Evolutionary conservation across 2,329 filamentous ascomycete genomes (phyloP), one percentile per base, ranked within the genome.

Genomic region (Cordyceps militaris): DNA sequence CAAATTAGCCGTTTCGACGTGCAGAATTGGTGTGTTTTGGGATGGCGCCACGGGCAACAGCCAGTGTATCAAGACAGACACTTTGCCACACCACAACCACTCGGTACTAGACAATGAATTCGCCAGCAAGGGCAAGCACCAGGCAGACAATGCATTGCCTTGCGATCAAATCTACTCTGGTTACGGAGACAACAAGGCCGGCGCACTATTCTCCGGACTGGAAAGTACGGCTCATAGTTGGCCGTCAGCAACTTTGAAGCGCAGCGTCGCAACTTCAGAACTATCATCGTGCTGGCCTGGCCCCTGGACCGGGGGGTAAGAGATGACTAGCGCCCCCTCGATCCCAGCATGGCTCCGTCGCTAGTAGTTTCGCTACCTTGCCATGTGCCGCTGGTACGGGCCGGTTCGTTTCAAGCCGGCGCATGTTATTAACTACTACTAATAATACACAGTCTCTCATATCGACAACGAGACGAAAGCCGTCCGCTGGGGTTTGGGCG

Each of bases 311-410:
- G 49, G 53, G 43, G 43, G 28, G 11, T 4, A 26, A 24, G 30
- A 54, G 42, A 23, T 43, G 38, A 48, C 32, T 48, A 56, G 53
- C 34, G 44, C 34, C 16, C 13, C 23, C 53, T 21, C 11, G 30
- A 55, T 56, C 53, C 52, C 34, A 49, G 53, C 44, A 56, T 24
- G 38, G 51, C 13, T 34, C 34, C 36, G 32, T 48, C 44, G 34
- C 53, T 56, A 48, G 53, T 56, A 48, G 53, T 48, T 43, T 48
- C 53, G 43, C 52, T 55, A 55, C 52, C 21, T 28, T 56, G 53
- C 44, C 53, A 56, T 56, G 43, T 32, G 53, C 44, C 43, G 42
- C 40, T 34, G n/a, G n/a, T 48, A 23, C 53, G 53, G 53, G 32
- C 53, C 53, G 53, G 53, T 49, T 56, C 53, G 53, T 56, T 56